Base-by-base conservation (phyloP, 2,329 filamentous ascomycete genomes). In the Diaporthe vexans region DNA sequence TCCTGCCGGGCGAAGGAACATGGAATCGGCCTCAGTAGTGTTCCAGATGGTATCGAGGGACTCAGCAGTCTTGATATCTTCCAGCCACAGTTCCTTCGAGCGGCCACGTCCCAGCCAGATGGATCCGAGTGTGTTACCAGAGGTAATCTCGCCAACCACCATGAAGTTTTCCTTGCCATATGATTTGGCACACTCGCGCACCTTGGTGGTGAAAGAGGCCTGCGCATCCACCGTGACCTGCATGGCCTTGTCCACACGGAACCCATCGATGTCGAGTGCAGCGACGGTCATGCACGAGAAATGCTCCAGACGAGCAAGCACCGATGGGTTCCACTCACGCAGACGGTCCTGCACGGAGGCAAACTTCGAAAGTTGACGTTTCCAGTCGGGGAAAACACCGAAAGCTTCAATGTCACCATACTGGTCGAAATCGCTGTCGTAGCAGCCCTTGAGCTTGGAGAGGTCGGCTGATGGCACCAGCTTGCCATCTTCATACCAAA, bases 311-410 rank as follows among this genome's bases (percentile, higher is more conserved):
- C 89, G 89, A 63, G 88, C 84, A 51, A 87, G 83, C 0, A 92
- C 90, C 26, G 86, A 86, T 1, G 89, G 88, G 46, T 86, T 78
- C 91, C 91, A 93, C 79, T 92, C 90, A 71, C 91, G 86, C 11
- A 93, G 83, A 79, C 91, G 90, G 80, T 93, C 91, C 80, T 93
- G 91, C 1, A 92, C 91, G 67, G 88, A 90, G 63, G 90, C 90
- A 81, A 92, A 93, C 76, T 92, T 92, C 21, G 90, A 87, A 43
- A 92, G 84, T 78, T 92, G 89, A 79, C 89, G 88, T 76, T 91
- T 84, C 87, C 89, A 92, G 78, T 91, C 89, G 0, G 90, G 89
- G 74, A 88, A 92, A 21, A 90, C 87, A 76, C 90, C 91, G 76
- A 92, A 91, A 65, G 90, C 90, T 80, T 90, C 89, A 35, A 88